Evolutionary conservation across 805 yeast genomes (phyloP).

Genomic region (Kuraishia cidri): DNA sequence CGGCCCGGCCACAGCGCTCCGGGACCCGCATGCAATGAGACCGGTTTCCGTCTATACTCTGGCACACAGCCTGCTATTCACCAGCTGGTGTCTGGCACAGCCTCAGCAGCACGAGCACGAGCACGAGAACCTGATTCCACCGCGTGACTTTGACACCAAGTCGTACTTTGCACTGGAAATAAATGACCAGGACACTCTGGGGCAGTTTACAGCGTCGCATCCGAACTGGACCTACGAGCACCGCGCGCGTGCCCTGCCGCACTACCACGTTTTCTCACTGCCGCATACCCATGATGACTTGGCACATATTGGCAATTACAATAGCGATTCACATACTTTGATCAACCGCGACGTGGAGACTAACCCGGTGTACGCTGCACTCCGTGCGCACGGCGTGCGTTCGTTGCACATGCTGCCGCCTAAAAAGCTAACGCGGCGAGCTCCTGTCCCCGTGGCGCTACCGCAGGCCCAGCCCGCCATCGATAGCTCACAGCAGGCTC

Average conservation of each 20-base stretch:
- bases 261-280: conserved; percentile 61
- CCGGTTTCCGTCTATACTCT: too few relatives aligned
- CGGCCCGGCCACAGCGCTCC: too few relatives aligned
- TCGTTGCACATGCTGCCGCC: conserved; percentile 50
- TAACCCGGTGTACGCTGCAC: conserved; percentile 17
- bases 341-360: conserved; percentile 21
- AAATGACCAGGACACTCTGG: conserved; percentile 18
- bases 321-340: conserved; percentile 3
- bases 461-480: too few relatives aligned
- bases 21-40: too few relatives aligned
- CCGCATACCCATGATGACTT: conserved; percentile 20
- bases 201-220: conserved; percentile 26
- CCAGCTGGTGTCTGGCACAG: neutral
- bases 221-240: conserved; percentile 54
- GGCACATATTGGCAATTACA: conserved; percentile 1
- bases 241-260: conserved; percentile 47
- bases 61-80: too few relatives aligned
- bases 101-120: neutral
- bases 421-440: conserved; percentile 41
- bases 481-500: conserved; percentile 43
- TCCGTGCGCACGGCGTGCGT: conserved; percentile 22
- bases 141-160: conserved; percentile 37
- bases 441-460: too few relatives aligned
- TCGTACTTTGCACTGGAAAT: conserved; percentile 62
- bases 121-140: conserved; percentile 6